Evolutionary conservation across 805 yeast genomes (phyloP).

Genomic region (Yarrowia sp.): DNA sequence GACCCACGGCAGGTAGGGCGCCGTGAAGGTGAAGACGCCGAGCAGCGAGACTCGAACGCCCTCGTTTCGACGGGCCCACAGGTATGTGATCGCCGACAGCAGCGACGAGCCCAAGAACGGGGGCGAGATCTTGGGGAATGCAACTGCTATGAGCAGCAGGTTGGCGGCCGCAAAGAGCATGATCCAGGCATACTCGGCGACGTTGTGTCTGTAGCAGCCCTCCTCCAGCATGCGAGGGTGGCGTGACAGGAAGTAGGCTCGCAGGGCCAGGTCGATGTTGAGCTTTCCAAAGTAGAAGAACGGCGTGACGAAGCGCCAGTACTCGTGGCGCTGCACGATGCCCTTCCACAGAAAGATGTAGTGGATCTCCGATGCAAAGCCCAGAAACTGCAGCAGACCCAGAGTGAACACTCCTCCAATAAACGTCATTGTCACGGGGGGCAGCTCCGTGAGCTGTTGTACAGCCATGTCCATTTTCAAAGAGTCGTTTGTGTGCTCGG

Average conservation of each 20-base stretch:
- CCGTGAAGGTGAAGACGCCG: slow-evolving; percentile 44
- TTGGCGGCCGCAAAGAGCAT: slow-evolving; percentile 38
- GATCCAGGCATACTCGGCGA: slow-evolving; percentile 45
- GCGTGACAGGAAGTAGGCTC: slow-evolving; percentile 42
- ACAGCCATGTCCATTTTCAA: slow-evolving; percentile 19
- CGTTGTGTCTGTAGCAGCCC: slow-evolving; percentile 35
- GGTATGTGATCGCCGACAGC: slow-evolving; percentile 42
- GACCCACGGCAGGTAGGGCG: slow-evolving; percentile 48
- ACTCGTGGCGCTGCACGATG: slow-evolving; percentile 32
- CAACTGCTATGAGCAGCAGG: slow-evolving; percentile 37
- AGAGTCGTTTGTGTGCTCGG: neutral
- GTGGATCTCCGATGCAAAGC: slow-evolving; percentile 18
- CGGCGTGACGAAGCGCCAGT: slow-evolving; percentile 45
- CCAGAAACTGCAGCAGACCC: slow-evolving; percentile 18
- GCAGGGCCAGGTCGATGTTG: slow-evolving; percentile 40
- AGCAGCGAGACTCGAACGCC: slow-evolving; percentile 43
- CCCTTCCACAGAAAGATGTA: slow-evolving; percentile 25
- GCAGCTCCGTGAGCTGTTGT: slow-evolving; percentile 27
- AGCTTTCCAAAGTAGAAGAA: slow-evolving; percentile 47
- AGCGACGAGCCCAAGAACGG: slow-evolving; percentile 44
- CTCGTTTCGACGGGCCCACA: slow-evolving; percentile 51
- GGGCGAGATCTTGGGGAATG: slow-evolving; percentile 37
- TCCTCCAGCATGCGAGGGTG: slow-evolving; percentile 45
- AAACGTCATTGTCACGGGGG: slow-evolving; percentile 25
- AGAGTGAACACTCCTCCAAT: slow-evolving; percentile 19